These are phyloP conservation scores for Aspergillus ochraceoroseus DNA, from an alignment of 2,329 filamentous ascomycete species.

Conservation along the genomic window DNA sequence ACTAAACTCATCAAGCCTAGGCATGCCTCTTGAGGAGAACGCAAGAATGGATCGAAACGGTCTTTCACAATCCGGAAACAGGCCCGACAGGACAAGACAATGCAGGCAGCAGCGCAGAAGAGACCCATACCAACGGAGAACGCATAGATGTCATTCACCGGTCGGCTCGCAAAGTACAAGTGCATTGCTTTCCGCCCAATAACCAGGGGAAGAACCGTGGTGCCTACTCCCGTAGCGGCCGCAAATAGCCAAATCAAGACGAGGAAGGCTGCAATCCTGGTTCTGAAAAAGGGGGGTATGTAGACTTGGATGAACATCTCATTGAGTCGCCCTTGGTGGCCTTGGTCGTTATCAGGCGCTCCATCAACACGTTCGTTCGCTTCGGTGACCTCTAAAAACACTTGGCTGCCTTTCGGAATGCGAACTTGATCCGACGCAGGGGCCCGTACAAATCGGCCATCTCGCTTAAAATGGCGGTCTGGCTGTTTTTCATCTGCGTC, in stretches of 20 bases:
- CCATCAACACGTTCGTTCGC: conserved; percentile 62
- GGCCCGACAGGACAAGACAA: conserved; percentile 47
- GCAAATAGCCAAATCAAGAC: conserved; percentile 90
- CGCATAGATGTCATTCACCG: conserved; percentile 92
- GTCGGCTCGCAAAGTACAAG: conserved; percentile 63
- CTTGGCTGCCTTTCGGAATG: conserved; percentile 74
- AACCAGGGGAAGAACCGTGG: conserved; percentile 80
- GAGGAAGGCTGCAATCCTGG: conserved; percentile 79
- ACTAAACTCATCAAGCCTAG: conserved; percentile 18
- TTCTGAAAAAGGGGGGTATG: conserved; percentile 76
- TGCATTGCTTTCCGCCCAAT: conserved; percentile 77
- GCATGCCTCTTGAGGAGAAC: conserved; percentile 30
- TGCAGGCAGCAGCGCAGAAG: conserved; percentile 64
- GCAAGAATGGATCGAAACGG: conserved; percentile 26
- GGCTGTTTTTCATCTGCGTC: conserved; percentile 39
- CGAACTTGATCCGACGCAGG: conserved; percentile 93
- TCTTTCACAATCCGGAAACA: conserved; percentile 24
- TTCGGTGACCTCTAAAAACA: conserved; percentile 73
- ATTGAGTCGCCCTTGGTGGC: conserved; percentile 57
- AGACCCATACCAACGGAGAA: conserved; percentile 87
- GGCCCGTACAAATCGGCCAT: conserved; percentile 83
- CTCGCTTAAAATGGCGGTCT: conserved; percentile 54
- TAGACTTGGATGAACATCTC: conserved; percentile 67
- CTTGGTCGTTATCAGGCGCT: conserved; percentile 49
- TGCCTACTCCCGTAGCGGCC: conserved; percentile 74